These are phyloP conservation scores for Phascolomyces articulosus DNA, from an alignment of 371 early-diverging fungal species.

Conservation along the genomic window DNA sequence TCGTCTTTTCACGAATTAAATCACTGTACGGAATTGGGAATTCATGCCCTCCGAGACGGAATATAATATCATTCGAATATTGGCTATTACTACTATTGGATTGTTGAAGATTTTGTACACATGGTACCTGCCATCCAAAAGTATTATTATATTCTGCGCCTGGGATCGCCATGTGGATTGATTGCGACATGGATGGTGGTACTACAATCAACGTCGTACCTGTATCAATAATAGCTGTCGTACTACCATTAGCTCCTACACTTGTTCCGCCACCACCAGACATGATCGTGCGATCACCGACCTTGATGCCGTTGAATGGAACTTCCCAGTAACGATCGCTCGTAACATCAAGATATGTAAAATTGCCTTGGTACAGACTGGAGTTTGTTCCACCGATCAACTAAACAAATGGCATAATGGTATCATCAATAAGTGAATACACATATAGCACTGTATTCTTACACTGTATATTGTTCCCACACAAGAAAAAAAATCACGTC, in stretches of 20 bases:
- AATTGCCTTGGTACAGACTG: conserved; percentile 25
- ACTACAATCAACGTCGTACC: conserved; percentile 44
- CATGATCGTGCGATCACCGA: conserved; percentile 7
- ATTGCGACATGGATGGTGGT: conserved; percentile 35
- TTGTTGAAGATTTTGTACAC: conserved; percentile 11
- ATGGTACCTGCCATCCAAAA: conserved; percentile 55
- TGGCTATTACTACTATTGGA: neutral
- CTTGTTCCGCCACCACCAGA: neutral
- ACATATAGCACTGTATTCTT: too few species aligned
- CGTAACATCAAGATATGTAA: conserved; percentile 32
- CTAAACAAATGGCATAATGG: too few species aligned
- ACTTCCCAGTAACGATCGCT: conserved; percentile 44
- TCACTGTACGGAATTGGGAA: conserved; percentile 24
- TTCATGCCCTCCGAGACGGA: conserved; percentile 26
- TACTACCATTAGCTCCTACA: conserved; percentile 20
- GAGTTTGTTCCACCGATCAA: conserved; percentile 21
- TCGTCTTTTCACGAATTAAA: conserved; percentile 28
- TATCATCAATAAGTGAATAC: too few species aligned
- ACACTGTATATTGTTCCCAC: neutral
- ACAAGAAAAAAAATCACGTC: neutral
- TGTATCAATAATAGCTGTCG: conserved; percentile 51
- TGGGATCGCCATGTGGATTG: conserved; percentile 50
- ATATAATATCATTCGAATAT: conserved; percentile 13
- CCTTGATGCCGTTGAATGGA: conserved; percentile 25
- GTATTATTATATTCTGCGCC: conserved; percentile 36